Conservation (phyloP, 2,329 filamentous ascomycete species). For the Phoma sp. region DNA sequence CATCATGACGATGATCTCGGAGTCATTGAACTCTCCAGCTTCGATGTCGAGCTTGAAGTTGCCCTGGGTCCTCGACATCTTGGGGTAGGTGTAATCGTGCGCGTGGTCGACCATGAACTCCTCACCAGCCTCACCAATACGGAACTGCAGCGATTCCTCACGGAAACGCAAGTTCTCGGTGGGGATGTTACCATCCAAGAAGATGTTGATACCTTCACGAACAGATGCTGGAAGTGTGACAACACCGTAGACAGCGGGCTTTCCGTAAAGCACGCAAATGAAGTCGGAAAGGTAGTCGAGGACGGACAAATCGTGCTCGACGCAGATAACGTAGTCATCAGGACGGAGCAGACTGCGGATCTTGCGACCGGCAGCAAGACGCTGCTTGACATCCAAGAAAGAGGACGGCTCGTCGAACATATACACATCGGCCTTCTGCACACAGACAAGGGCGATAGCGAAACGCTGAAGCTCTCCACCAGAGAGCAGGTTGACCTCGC, state of each 20-base stretch:
- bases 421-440: constrained; percentile 92
- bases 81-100: constrained; percentile 84
- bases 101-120: constrained; percentile 85
- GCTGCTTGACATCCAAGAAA: constrained; percentile 99
- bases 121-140: constrained; percentile 86
- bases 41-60: constrained; percentile 86
- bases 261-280: constrained; percentile 95
- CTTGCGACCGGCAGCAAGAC: constrained; percentile 87
- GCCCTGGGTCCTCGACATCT: constrained; percentile 91
- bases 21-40: constrained; percentile 88
- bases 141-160: constrained; percentile 95
- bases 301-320: constrained; percentile 98
- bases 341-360: constrained; percentile 89
- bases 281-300: constrained; percentile 99
- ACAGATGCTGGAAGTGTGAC: constrained; percentile 95
- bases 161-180: constrained; percentile 99
- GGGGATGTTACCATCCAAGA: constrained; percentile 96
- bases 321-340: constrained; percentile 96
- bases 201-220: constrained; percentile 99
- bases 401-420: constrained; percentile 99
- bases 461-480: constrained; percentile 99
- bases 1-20: constrained; percentile 99
- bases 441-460: constrained; percentile 92
- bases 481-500: constrained; percentile 87
- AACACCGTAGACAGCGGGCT: constrained; percentile 95